phyloP scores from a whole-genome alignment of 805 yeast genomes.

The Candida jianshihensis region DNA sequence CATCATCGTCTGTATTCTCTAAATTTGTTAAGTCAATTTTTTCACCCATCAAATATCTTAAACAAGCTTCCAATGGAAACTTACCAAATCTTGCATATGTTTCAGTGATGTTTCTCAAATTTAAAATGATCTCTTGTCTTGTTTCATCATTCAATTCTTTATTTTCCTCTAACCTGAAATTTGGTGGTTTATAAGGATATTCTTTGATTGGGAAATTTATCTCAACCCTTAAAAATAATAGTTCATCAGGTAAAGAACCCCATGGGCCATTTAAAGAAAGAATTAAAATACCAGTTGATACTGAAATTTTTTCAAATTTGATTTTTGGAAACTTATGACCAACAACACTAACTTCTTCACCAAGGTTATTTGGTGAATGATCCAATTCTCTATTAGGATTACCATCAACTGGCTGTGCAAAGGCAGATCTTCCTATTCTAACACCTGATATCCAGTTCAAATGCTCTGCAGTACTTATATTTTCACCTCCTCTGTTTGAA shows the following conservation, averaged over 20 bases:
- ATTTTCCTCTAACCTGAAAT: conserved; percentile 70
- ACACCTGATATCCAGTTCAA: conserved; percentile 93
- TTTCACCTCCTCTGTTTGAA: conserved; percentile 32
- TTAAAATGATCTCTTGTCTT: conserved; percentile 42
- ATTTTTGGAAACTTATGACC: conserved; percentile 88
- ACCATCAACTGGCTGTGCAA: conserved; percentile 19
- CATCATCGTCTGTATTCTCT: conserved; percentile 28
- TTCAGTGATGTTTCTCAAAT: conserved; percentile 47
- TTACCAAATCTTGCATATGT: conserved; percentile 49
- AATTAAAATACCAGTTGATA: conserved; percentile 73
- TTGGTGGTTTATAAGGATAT: conserved; percentile 63
- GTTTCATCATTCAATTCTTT: conserved; percentile 51
- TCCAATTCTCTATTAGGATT: conserved; percentile 31
- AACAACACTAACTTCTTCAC: conserved; percentile 85
- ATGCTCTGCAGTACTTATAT: conserved; percentile 47
- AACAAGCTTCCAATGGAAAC: conserved; percentile 75
- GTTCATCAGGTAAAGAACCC: conserved; percentile 35
- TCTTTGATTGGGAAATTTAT: conserved; percentile 56
- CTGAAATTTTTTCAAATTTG: conserved; percentile 79
- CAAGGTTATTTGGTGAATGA: conserved; percentile 54
- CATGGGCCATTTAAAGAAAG: conserved; percentile 80
- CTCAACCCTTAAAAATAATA: conserved; percentile 61
- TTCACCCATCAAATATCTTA: conserved; percentile 79
- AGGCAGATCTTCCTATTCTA: conserved; percentile 38
- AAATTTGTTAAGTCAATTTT: conserved; percentile 40